phyloP scores from a whole-genome alignment of 192 early-diverging fungal species.

The Piromyces finnis region DNA sequence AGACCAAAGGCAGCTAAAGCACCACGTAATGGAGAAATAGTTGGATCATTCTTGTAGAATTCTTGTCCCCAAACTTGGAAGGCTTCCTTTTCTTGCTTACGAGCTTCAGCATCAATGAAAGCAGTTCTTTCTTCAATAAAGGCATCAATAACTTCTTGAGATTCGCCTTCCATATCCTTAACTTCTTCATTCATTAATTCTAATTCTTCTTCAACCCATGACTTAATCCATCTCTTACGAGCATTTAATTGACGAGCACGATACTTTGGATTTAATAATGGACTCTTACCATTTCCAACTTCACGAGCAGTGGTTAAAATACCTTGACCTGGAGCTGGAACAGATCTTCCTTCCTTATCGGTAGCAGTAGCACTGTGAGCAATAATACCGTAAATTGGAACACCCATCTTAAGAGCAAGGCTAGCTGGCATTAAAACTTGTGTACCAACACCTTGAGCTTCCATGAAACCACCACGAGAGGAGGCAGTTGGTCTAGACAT shows the following conservation, averaged over 20 bases:
- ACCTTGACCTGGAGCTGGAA: slow-evolving; percentile 89
- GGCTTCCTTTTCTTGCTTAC: slow-evolving; percentile 56
- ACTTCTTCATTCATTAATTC: slow-evolving; percentile 47
- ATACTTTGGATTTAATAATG: slow-evolving; percentile 64
- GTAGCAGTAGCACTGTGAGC: slow-evolving; percentile 75
- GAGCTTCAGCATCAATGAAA: slow-evolving; percentile 18
- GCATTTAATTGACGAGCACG: slow-evolving; percentile 50
- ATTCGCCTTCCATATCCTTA: slow-evolving; percentile 21
- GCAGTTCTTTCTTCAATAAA: slow-evolving; percentile 25
- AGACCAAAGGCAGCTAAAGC: slow-evolving; percentile 75
- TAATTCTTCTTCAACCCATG: slow-evolving; percentile 62
- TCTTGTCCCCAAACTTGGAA: slow-evolving; percentile 58
- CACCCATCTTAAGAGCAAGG: slow-evolving; percentile 78
- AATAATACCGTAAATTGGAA: slow-evolving; percentile 80
- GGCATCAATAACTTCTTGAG: slow-evolving; percentile 8
- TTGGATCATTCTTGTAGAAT: slow-evolving; percentile 55
- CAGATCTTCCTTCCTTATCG: slow-evolving; percentile 83
- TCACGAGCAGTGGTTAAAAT: slow-evolving; percentile 81
- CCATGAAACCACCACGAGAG: slow-evolving; percentile 80
- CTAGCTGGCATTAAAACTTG: slow-evolving; percentile 77
- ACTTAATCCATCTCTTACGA: slow-evolving; percentile 57
- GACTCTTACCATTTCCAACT: slow-evolving; percentile 12
- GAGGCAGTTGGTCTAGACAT: slow-evolving; percentile 81
- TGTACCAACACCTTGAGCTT: slow-evolving; percentile 74
- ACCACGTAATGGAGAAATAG: slow-evolving; percentile 69